Conservation (phyloP, 176 grass and related monocot species). For the Carex cristatella region DNA sequence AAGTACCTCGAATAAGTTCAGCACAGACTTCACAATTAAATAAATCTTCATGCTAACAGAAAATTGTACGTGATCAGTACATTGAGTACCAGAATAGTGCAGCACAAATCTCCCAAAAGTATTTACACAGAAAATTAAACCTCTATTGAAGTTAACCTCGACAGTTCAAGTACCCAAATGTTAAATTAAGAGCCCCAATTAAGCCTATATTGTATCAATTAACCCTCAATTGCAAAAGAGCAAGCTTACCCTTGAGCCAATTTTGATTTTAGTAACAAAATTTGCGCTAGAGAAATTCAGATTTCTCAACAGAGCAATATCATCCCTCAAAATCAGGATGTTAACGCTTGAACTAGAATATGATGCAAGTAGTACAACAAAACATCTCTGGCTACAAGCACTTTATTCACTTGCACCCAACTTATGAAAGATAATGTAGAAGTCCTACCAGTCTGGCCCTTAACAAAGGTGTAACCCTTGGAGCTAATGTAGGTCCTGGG, state of each 20-base stretch:
- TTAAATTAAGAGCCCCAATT: background rate
- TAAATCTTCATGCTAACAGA: background rate
- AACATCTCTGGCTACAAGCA: background rate
- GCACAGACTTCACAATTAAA: background rate
- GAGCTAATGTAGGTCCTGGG: conserved; percentile 74
- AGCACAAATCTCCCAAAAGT: background rate
- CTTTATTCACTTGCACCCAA: background rate
- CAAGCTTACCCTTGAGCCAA: background rate
- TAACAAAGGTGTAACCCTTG: conserved; percentile 70
- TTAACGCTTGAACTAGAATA: background rate
- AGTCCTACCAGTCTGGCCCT: conserved; percentile 68
- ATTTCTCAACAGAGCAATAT: background rate
- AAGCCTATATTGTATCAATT: background rate
- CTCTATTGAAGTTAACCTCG: background rate
- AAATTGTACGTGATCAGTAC: background rate
- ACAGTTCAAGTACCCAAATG: background rate
- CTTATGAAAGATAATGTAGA: background rate
- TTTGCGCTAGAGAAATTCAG: background rate
- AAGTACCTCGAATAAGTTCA: background rate
- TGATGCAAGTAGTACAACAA: background rate
- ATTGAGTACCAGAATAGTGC: background rate
- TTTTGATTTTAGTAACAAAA: background rate
- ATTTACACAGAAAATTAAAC: background rate
- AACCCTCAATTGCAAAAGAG: background rate
- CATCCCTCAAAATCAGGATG: background rate